Percentiles rank a stretch among this genome's conserved stretches.
Conservation (phyloP, 2,329 filamentous ascomycete species). For the Leptographium wingfieldii region DNA sequence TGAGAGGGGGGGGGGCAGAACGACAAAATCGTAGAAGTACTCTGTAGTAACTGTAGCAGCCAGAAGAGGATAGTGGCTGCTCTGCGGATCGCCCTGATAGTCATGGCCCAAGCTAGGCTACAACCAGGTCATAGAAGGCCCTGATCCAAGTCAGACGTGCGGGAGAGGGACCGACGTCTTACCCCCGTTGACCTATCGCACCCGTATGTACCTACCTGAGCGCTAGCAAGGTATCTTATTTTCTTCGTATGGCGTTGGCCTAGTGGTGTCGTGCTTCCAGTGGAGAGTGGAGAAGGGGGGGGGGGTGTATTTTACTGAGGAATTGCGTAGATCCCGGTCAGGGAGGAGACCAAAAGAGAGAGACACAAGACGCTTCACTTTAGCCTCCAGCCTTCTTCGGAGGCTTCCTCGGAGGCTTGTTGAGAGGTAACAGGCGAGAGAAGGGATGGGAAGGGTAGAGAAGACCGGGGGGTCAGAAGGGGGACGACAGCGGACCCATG, state of each 20-base stretch:
- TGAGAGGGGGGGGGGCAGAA: background rate
- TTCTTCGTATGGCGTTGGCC: background rate
- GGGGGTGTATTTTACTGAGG: slow-evolving; percentile 1
- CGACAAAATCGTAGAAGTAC: background rate
- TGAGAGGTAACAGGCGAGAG: background rate
- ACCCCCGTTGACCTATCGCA: background rate
- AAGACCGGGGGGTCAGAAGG: too few species aligned
- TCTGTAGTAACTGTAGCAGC: background rate
- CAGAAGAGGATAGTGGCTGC: background rate
- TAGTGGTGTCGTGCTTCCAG: background rate
- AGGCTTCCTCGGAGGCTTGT: background rate
- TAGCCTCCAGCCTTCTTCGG: background rate
- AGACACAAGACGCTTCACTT: background rate
- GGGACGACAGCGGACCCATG: background rate
- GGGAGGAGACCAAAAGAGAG: background rate
- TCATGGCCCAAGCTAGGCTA: background rate
- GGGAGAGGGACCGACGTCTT: slow-evolving; percentile 3
- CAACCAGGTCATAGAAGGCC: background rate
- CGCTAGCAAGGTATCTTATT: background rate
- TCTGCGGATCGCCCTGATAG: slow-evolving; percentile 3
- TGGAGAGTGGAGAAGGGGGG: background rate
- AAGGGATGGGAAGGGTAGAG: background rate
- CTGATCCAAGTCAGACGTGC: slow-evolving; percentile 3
- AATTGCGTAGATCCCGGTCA: background rate
- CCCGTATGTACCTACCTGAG: background rate